A percentile compares a stretch with the other conserved stretches of the same genome.
Evolutionary conservation across 257 asterid species (phyloP).

Genomic region (Handroanthus guayacan): DNA sequence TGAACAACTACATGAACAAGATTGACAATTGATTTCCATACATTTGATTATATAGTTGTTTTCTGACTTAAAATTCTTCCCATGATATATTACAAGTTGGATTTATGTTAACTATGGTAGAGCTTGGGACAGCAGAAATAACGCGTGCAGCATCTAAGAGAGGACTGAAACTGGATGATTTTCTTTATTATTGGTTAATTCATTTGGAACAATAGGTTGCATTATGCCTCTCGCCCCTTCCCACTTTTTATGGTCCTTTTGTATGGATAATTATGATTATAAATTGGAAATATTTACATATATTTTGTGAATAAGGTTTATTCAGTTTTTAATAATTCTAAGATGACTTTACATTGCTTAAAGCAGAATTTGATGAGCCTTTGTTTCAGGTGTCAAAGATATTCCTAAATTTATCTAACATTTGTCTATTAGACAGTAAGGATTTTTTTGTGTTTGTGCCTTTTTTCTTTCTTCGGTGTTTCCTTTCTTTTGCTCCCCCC

Average conservation of each 20-base stretch:
- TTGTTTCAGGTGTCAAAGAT: neutral
- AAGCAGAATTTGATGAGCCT: neutral
- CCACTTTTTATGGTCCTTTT: neutral
- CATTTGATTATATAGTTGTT: neutral
- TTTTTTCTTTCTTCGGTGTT: neutral
- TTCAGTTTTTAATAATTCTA: neutral
- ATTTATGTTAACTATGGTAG: neutral
- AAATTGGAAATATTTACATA: neutral
- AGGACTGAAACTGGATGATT: conserved; percentile 18
- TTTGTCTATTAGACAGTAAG: neutral
- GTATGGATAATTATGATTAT: neutral
- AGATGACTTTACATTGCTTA: neutral
- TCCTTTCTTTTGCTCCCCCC: neutral
- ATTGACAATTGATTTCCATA: neutral
- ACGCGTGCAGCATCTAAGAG: neutral
- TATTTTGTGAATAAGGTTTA: conserved; percentile 1
- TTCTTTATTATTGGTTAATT: neutral
- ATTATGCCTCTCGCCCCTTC: neutral
- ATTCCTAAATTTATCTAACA: neutral
- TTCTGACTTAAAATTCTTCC: too few species aligned
- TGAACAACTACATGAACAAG: conserved; percentile 24
- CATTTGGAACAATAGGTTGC: neutral
- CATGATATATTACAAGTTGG: neutral
- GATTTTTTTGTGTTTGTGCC: neutral
- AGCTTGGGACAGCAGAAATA: neutral